Conservation (phyloP, 805 yeast genomes). For the Saccharomycopsis guyanensis region DNA sequence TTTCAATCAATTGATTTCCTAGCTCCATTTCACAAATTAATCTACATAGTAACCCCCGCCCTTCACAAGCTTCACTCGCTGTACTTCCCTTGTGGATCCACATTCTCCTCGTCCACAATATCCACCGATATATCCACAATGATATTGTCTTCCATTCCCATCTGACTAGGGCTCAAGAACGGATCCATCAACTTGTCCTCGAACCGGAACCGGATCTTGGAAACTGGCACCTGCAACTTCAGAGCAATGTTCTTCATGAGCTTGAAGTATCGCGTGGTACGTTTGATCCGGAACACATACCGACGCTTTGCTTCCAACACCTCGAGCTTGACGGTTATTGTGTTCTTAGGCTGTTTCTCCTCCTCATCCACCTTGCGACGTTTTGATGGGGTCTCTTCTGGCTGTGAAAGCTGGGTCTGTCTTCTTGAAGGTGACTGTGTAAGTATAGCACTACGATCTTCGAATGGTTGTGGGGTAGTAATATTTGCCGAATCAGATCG, state of each 20-base stretch:
- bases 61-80: too few species aligned
- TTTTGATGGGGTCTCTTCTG: background rate
- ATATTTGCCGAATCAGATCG: background rate
- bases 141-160: background rate
- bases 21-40: too few species aligned
- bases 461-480: background rate
- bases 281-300: constrained; percentile 6
- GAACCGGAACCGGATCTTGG: constrained; percentile 1
- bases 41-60: too few species aligned
- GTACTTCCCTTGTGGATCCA: background rate
- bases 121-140: constrained; percentile 3
- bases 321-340: constrained; percentile 1
- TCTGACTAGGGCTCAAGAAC: background rate
- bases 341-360: background rate
- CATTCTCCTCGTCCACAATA: constrained; percentile 3
- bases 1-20: too few species aligned
- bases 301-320: background rate
- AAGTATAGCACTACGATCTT: background rate
- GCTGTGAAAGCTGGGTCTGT: background rate
- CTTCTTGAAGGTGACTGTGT: background rate
- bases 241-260: constrained; percentile 4
- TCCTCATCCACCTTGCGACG: background rate
- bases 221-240: constrained; percentile 1
- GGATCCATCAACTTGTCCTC: constrained; percentile 1
- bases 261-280: constrained; percentile 6